Base-by-base conservation (phyloP, 1,284 basidiomycete species). In the Clitocybe nebularis region DNA sequence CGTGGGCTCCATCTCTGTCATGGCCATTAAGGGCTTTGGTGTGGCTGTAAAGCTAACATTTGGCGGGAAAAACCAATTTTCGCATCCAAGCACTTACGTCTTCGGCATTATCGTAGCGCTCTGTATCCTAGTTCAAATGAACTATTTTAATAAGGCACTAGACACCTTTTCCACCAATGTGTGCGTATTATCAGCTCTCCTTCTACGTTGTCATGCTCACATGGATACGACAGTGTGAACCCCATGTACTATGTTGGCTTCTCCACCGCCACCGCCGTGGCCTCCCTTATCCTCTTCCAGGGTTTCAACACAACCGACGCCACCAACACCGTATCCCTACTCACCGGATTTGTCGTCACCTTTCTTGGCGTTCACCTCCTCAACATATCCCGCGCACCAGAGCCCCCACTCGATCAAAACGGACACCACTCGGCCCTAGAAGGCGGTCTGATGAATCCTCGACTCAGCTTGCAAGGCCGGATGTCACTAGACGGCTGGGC, bases 221-320 rank as follows among this genome's bases (percentile, higher is more conserved):
- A n/a, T n/a, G n/a, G n/a, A n/a, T n/a, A n/a, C n/a, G n/a, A n/a
- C 60, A 92, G 90, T 32, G 94, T 99, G 45, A 99, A 99, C 62
- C 95, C 96, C 0, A 89, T 96, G 74, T 99, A 99, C 70, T 98
- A 95, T 60, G 95, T 98, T 63, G 88, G 91, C 64, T 99, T 99
- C 71, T 94, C 93, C n/a, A 91, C 92, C 1, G 88, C 88, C 8
- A 98, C 95, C 20, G 90, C 97, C 57, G 74, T 95, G 40, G 93
- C 95, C 0, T 97, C 93, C 39, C 81, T 97, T 50, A 93, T 98
- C 53, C 79, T 98, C 48, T 98, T 98, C 76, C 89, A 91, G 70
- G 95, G 95, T 1, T 90, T 99, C 74, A 94, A 97, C 69, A 98
- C 93, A 2, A 80, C 84, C 13, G 84, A 83, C 47, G 83, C 81